Evolutionary conservation across 129 eudicot species (phyloP).

Genomic region (Chrysanthemum makinoi): DNA sequence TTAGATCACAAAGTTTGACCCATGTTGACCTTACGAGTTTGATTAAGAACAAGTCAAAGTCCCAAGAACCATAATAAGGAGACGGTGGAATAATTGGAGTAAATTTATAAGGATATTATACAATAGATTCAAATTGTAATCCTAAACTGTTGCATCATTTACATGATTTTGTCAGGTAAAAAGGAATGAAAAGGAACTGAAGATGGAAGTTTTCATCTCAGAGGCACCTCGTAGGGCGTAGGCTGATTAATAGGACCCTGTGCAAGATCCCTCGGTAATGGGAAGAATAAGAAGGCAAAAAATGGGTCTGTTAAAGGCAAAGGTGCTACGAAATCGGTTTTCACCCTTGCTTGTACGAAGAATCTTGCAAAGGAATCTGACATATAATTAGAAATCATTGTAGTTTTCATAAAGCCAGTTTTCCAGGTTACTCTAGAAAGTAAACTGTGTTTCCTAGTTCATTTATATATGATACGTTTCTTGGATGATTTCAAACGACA

Average conservation of each 20-base stretch:
- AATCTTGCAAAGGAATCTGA: constrained; percentile 40
- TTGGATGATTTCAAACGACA: background rate
- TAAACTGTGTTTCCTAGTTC: constrained; percentile 11
- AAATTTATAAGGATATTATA: background rate
- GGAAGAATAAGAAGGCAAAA: constrained; percentile 27
- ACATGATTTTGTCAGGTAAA: constrained; percentile 18
- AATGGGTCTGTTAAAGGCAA: constrained; percentile 26
- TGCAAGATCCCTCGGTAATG: constrained; percentile 32
- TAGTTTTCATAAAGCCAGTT: constrained; percentile 3
- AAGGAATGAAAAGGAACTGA: constrained; percentile 8
- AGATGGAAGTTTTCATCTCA: constrained; percentile 49
- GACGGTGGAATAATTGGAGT: constrained; percentile 19
- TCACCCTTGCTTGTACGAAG: constrained; percentile 45
- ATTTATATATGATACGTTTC: background rate
- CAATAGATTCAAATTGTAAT: constrained; percentile 20
- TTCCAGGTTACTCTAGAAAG: background rate
- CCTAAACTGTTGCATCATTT: constrained; percentile 16
- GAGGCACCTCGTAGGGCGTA: constrained; percentile 61
- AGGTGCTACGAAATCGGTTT: constrained; percentile 29
- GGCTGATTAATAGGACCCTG: constrained; percentile 78
- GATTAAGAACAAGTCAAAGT: constrained; percentile 22
- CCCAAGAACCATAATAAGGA: constrained; percentile 14
- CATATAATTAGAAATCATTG: constrained; percentile 20
- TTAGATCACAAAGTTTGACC: constrained; percentile 29
- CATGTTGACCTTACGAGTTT: constrained; percentile 18